These are phyloP conservation scores for Chrysanthemum makinoi DNA, from an alignment of 129 eudicot genomes.

Conservation along the genomic window DNA sequence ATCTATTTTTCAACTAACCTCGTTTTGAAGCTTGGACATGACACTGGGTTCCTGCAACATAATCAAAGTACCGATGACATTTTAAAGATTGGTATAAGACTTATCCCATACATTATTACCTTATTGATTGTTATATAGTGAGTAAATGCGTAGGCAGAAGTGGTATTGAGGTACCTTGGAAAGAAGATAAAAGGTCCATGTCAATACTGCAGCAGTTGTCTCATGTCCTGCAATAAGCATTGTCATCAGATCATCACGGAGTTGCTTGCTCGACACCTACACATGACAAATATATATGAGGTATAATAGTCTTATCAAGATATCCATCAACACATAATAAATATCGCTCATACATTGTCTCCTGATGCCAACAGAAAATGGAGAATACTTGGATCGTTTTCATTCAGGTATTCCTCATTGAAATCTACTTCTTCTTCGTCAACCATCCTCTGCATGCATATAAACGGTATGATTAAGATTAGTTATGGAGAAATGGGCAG, in stretches of 20 bases:
- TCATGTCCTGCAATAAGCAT: slow-evolving; percentile 99
- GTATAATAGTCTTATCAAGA: background rate
- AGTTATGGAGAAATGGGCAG: background rate
- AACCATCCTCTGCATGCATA: slow-evolving; percentile 75
- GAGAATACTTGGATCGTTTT: slow-evolving; percentile 95
- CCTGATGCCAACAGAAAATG: slow-evolving; percentile 95
- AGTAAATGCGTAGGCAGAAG: background rate
- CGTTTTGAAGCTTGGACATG: slow-evolving; percentile 86
- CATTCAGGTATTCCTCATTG: slow-evolving; percentile 97
- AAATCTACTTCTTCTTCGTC: slow-evolving; percentile 96
- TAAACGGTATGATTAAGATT: slow-evolving; percentile 12
- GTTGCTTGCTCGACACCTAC: slow-evolving; percentile 99
- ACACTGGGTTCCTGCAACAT: slow-evolving; percentile 79
- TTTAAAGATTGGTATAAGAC: background rate
- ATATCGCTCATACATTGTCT: slow-evolving; percentile 61
- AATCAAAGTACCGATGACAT: slow-evolving; percentile 16
- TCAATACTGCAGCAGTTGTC: slow-evolving; percentile 98
- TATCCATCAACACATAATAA: slow-evolving; percentile 4
- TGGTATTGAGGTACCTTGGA: slow-evolving; percentile 50
- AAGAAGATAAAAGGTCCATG: slow-evolving; percentile 99
- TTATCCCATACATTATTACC: background rate
- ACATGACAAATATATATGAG: slow-evolving; percentile 24
- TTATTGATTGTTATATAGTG: too few species aligned
- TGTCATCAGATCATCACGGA: slow-evolving; percentile 98
- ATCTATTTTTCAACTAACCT: slow-evolving; percentile 46